Evolutionary conservation across 495 filamentous ascomycete species (phyloP), one percentile per base, ranked within the genome.

Genomic region (Penicillium coprophilum): DNA sequence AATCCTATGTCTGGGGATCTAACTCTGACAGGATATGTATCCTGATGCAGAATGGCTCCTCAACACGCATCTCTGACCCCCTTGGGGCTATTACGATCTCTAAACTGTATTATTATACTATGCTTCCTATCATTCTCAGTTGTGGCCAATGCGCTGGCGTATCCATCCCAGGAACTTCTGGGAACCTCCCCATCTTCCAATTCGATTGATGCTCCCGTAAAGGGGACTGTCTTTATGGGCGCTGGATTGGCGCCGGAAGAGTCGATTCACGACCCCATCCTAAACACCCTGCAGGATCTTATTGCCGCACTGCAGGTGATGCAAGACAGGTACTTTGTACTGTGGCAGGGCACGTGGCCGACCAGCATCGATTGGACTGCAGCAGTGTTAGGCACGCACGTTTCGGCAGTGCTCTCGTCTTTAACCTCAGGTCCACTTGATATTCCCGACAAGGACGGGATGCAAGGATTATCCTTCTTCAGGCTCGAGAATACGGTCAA

Each of bases 341-440:
- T 87, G 27, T 87, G 87, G 81, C 67, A 86, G 13, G 92, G 91
- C 23, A 91, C 82, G 15, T 97, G 92, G 91, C 91, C 94, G 10
- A 75, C 75, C 10, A 81, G 88, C 15, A 96, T 96, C 58, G 94
- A 97, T 78, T 97, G 93, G 93, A 97, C 93, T 1, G 85, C 87
- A 6, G 93, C 94, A 2, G 90, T 97, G 5, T 74, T 93, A 66
- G 86, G 86, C 32, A 95, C 93, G 0, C 85, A 94, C 49, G 71
- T 97, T 47, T 87, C 88, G 0, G 87, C 83, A 17, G 77, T 86
- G 0, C 77, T 93, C 3, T 75, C 76, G 15, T 82, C 87, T 17
- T 72, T 96, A 55, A 84, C 89, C 6, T 64, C 69, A 20, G 45
- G 70, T 58, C 60, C 67, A 39, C 46, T 70, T 15, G 62, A 64